phyloP scores from a whole-genome alignment of 2,329 filamentous ascomycete species.

The Aspergillus niger region DNA sequence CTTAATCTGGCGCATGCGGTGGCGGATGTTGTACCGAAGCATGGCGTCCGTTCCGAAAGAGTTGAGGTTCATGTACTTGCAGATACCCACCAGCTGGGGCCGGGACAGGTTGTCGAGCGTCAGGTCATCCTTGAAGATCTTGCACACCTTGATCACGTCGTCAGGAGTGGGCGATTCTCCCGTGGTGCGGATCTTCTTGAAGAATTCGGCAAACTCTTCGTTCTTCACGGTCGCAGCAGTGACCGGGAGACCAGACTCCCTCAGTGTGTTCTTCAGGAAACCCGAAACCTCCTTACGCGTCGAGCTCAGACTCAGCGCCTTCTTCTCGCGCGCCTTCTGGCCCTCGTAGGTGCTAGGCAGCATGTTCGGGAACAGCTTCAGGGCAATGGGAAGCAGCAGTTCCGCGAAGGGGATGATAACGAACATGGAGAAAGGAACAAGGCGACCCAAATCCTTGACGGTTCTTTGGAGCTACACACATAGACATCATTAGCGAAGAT shows the following conservation, averaged over 20 bases:
- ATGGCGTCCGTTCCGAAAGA: constrained; percentile 97
- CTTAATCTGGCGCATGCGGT: constrained; percentile 99
- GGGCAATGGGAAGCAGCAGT: constrained; percentile 82
- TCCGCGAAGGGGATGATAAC: constrained; percentile 96
- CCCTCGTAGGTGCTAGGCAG: constrained; percentile 96
- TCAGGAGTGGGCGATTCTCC: constrained; percentile 84
- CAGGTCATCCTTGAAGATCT: constrained; percentile 96
- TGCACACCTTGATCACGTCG: constrained; percentile 98
- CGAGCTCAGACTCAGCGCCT: constrained; percentile 75
- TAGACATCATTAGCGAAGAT: constrained; percentile 3
- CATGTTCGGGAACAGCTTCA: constrained; percentile 95
- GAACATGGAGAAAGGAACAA: constrained; percentile 96
- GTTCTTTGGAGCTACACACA: constrained; percentile 71
- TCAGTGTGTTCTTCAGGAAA: constrained; percentile 84
- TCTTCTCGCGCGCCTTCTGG: constrained; percentile 85
- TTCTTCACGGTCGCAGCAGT: constrained; percentile 81
- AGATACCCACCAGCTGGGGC: constrained; percentile 95
- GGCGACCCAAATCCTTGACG: constrained; percentile 85
- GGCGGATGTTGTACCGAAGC: constrained; percentile 93
- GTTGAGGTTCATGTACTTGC: constrained; percentile 96
- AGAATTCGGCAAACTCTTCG: constrained; percentile 94
- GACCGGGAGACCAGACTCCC: constrained; percentile 89
- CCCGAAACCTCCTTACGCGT: constrained; percentile 91
- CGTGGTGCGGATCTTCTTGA: constrained; percentile 90
- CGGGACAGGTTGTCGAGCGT: constrained; percentile 96